Percentiles rank a stretch among this genome's conserved stretches.
Evolutionary conservation across 768 basidiomycete genomes (phyloP).

Genomic region (Plicaturopsis crispa): DNA sequence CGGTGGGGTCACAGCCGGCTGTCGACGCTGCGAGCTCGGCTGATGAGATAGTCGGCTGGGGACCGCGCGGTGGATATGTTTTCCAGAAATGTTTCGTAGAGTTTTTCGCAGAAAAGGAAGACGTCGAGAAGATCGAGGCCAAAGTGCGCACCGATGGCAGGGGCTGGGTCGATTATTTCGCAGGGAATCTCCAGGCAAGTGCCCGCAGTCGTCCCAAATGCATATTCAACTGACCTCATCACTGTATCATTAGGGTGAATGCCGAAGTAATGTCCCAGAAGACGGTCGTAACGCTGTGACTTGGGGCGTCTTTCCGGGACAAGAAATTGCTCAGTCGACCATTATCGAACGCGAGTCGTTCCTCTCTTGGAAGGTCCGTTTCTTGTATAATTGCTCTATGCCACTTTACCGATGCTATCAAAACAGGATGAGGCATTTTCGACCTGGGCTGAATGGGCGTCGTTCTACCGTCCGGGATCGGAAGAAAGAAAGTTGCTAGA

Average conservation of each 20-base stretch:
- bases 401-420: no score
- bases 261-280: constrained; percentile 69
- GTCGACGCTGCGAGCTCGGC: constrained; percentile 73
- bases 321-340: constrained; percentile 93
- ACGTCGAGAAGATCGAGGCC: constrained; percentile 53
- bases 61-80: constrained; percentile 86
- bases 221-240: neutral
- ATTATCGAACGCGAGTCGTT: constrained; percentile 96
- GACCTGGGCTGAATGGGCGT: constrained; percentile 94
- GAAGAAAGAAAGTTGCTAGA: constrained; percentile 70
- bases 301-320: constrained; percentile 97
- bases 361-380: constrained; percentile 87
- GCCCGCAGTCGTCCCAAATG: neutral
- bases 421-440: constrained; percentile 92
- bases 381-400: neutral
- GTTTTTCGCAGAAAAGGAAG: constrained; percentile 71
- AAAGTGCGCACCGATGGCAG: constrained; percentile 45
- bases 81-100: constrained; percentile 98
- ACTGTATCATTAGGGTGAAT: constrained; percentile 54
- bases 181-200: constrained; percentile 68
- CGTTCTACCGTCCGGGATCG: constrained; percentile 73
- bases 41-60: constrained; percentile 86
- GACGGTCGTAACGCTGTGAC: constrained; percentile 90
- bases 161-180: constrained; percentile 80
- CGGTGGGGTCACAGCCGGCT: constrained; percentile 93